A percentile compares a stretch with the other conserved stretches of the same genome.
These are phyloP conservation scores for Fragaria iinumae DNA, from an alignment of 306 rosid genomes.

Conservation along the genomic window DNA sequence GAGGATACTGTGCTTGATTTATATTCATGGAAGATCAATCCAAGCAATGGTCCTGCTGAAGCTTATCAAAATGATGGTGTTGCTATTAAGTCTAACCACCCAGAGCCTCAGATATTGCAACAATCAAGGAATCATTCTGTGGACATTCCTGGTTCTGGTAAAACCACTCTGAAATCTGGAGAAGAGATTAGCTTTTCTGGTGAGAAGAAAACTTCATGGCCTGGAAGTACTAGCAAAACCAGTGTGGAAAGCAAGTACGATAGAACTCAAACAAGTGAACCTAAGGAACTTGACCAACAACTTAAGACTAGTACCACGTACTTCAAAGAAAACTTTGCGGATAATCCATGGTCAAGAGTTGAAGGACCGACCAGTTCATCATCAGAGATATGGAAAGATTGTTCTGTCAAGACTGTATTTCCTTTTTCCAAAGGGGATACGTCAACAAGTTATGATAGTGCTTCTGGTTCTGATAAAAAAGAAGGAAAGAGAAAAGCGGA, in stretches of 20 bases:
- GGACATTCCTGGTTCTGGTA: conserved; percentile 42
- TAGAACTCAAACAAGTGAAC: conserved; percentile 43
- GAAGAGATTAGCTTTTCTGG: conserved; percentile 44
- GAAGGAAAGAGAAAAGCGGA: conserved; percentile 66
- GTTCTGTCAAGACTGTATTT: conserved; percentile 75
- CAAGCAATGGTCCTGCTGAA: conserved; percentile 57
- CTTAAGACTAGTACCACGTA: conserved; percentile 43
- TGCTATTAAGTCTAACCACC: conserved; percentile 29
- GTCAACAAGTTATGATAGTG: conserved; percentile 48
- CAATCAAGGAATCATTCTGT: conserved; percentile 42
- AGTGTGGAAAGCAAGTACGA: conserved; percentile 44
- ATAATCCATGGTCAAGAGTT: conserved; percentile 62
- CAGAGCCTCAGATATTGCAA: conserved; percentile 42
- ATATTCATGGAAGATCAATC: conserved; percentile 61
- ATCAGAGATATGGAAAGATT: conserved; percentile 70
- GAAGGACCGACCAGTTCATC: conserved; percentile 55
- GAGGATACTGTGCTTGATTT: conserved; percentile 73
- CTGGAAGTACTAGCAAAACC: conserved; percentile 59
- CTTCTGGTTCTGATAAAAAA: conserved; percentile 46
- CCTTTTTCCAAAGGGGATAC: conserved; percentile 65
- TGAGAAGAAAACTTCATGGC: conserved; percentile 55
- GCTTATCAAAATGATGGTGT: conserved; percentile 47
- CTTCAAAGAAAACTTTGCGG: conserved; percentile 55
- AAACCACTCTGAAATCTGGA: conserved; percentile 37
- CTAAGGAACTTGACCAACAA: conserved; percentile 53